These are phyloP conservation scores for Claviceps maximensis DNA, from an alignment of 2,329 filamentous ascomycete genomes.

Conservation along the genomic window DNA sequence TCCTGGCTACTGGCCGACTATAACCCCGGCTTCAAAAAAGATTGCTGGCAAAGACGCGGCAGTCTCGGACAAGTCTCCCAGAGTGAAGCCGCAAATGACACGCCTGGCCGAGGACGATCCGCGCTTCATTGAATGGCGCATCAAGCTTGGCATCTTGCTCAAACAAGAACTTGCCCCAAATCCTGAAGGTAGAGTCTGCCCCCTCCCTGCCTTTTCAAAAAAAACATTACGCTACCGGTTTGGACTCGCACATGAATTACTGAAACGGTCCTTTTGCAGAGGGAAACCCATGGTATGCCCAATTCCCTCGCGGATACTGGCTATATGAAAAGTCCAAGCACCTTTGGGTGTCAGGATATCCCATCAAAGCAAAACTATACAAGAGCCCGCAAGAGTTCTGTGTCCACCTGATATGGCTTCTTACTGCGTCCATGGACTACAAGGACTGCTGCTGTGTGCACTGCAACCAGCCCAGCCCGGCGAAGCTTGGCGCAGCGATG, in stretches of 20 bases:
- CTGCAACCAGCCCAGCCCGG: constrained; percentile 24
- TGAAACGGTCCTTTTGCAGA: constrained; percentile 15
- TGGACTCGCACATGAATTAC: not conserved
- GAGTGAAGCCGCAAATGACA: constrained; percentile 29
- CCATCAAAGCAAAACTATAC: constrained; percentile 33
- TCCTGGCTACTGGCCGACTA: constrained; percentile 30
- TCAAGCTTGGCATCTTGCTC: constrained; percentile 31
- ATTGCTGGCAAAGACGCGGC: constrained; percentile 23
- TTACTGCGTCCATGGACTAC: constrained; percentile 33
- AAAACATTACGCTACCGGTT: not conserved
- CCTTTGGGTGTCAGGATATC: constrained; percentile 36
- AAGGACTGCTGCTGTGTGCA: constrained; percentile 38
- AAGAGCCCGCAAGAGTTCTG: constrained; percentile 41
- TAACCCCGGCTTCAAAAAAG: constrained; percentile 16
- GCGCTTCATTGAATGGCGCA: constrained; percentile 30
- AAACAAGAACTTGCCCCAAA: constrained; percentile 31
- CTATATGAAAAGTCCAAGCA: constrained; percentile 35
- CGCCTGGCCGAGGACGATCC: constrained; percentile 30
- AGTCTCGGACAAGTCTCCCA: constrained; percentile 21
- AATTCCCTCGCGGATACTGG: constrained; percentile 33
- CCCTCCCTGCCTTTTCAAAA: too few relatives aligned
- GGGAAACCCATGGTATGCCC: constrained; percentile 30
- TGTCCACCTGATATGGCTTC: constrained; percentile 38
- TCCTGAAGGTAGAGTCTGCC: constrained; percentile 22
- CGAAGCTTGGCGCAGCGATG: constrained; percentile 11